phyloP scores from a whole-genome alignment of 805 yeast genomes.

The Saccharomycopsis fodiens region DNA sequence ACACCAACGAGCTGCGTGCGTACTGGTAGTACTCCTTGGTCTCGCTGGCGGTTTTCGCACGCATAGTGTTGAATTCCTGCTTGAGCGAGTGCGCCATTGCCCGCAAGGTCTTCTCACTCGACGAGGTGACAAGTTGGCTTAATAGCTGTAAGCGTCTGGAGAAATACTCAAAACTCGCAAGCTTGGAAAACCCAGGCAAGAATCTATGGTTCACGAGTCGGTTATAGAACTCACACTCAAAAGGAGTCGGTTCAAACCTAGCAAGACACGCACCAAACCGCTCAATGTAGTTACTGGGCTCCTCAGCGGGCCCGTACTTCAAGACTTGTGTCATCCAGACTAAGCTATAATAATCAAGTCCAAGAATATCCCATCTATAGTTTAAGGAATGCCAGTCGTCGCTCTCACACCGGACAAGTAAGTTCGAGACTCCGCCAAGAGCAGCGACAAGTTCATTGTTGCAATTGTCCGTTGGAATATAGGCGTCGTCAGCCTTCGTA shows the following conservation, averaged over 20 bases:
- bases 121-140: neutral
- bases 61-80: neutral
- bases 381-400: constrained; percentile 18
- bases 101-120: neutral
- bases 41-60: neutral
- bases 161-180: neutral
- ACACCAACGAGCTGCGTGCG: neutral
- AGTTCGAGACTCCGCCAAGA: constrained; percentile 11
- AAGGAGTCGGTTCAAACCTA: neutral
- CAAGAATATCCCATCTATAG: constrained; percentile 15
- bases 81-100: neutral
- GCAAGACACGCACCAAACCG: constrained; percentile 6
- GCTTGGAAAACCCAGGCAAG: neutral
- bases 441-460: constrained; percentile 5
- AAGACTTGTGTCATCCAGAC: constrained; percentile 15
- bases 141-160: neutral
- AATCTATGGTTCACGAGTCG: neutral
- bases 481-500: constrained; percentile 1
- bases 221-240: constrained; percentile 4
- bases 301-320: constrained; percentile 6
- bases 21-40: neutral
- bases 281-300: constrained; percentile 11
- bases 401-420: constrained; percentile 11
- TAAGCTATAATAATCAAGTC: constrained; percentile 5
- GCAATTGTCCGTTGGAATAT: constrained; percentile 1